Conservation (phyloP, 1,139 yeast genomes). For the Scheffersomyces stambukii region DNA sequence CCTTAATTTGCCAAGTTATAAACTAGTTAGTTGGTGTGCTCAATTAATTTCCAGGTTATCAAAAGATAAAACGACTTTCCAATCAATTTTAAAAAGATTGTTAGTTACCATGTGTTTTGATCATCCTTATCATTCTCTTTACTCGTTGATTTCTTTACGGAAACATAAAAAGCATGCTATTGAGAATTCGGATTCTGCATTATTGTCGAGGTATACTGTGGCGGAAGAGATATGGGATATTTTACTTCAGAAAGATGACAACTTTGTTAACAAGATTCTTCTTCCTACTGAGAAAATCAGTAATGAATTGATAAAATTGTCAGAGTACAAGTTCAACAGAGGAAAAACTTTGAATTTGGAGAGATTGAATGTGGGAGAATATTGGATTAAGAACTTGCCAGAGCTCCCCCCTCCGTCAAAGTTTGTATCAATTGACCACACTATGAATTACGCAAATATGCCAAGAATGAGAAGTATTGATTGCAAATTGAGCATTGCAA, state of each 20-base stretch:
- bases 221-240: conserved; percentile 46
- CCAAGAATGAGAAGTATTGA: conserved; percentile 48
- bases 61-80: conserved; percentile 49
- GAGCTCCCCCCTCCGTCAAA: conserved; percentile 69
- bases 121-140: conserved; percentile 79
- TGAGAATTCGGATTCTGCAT: conserved; percentile 26
- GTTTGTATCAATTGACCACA: conserved; percentile 35
- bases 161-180: conserved; percentile 35
- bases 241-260: conserved; percentile 7
- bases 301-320: conserved; percentile 46
- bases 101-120: conserved; percentile 48
- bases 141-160: conserved; percentile 57
- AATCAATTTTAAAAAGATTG: conserved; percentile 46
- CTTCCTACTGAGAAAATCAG: conserved; percentile 47
- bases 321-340: conserved; percentile 40
- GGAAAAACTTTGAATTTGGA: conserved; percentile 33
- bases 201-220: conserved; percentile 46
- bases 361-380: conserved; percentile 39
- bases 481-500: conserved; percentile 52
- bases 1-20: conserved; percentile 47
- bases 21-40: conserved; percentile 75
- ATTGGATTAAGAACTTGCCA: conserved; percentile 55
- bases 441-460: conserved; percentile 43
- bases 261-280: conserved; percentile 14
- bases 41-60: conserved; percentile 76